A percentile compares a stretch with the other conserved stretches of the same genome.
These are phyloP conservation scores for Talaromyces thailandensis DNA, from an alignment of 495 filamentous ascomycete genomes.

Conservation along the genomic window DNA sequence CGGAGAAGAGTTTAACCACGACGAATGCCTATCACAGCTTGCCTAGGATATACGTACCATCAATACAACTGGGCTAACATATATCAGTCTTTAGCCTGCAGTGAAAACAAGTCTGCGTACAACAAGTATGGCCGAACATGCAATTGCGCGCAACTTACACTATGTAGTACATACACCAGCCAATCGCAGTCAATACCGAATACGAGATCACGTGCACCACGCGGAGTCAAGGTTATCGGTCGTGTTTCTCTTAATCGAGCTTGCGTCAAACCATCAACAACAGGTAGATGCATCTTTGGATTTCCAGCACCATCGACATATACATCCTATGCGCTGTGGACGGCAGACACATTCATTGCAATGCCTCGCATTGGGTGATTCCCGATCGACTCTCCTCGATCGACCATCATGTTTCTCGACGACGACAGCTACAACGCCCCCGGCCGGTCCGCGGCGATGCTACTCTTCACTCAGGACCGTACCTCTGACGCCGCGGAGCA, in stretches of 20 bases:
- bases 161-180: not conserved
- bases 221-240: not conserved
- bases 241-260: no score
- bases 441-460: not conserved
- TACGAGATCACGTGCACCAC: not conserved
- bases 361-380: conserved; percentile 6
- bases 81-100: no score
- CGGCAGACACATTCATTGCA: not conserved
- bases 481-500: not conserved
- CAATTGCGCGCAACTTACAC: no score
- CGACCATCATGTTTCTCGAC: not conserved
- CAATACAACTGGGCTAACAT: no score
- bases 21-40: no score
- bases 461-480: not conserved
- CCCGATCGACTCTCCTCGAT: not conserved
- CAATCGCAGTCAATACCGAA: no score
- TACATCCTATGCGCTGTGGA: conserved; percentile 2
- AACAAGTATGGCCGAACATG: no score
- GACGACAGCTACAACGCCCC: not conserved
- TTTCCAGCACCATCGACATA: not conserved
- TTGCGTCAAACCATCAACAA: no score
- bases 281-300: not conserved
- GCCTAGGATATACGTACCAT: no score
- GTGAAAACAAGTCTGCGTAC: no score
- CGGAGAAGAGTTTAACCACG: no score